Conservation (phyloP, 257 asterid species). For the Rauvolfia tetraphylla region DNA sequence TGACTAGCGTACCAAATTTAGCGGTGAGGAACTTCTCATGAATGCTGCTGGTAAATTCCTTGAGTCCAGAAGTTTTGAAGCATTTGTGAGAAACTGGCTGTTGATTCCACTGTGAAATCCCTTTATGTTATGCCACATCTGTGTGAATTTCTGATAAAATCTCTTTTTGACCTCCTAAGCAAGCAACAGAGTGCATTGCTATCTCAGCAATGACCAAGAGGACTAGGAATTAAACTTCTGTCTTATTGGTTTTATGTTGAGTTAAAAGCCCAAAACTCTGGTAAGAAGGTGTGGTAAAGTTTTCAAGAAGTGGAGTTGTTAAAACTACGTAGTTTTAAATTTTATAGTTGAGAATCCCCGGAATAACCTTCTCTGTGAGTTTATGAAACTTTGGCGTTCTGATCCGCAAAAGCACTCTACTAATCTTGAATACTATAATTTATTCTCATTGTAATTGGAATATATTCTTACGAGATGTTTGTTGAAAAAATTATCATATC, state of each 20-base stretch:
- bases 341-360: neutral
- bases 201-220: neutral
- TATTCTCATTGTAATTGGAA: neutral
- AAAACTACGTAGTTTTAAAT: neutral
- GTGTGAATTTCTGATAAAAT: neutral
- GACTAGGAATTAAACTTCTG: neutral
- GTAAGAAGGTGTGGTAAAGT: neutral
- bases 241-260: neutral
- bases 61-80: slow-evolving; percentile 28
- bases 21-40: slow-evolving; percentile 75
- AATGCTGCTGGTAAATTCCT: slow-evolving; percentile 38
- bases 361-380: neutral
- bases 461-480: neutral
- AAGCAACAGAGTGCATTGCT: neutral
- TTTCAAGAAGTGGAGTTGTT: neutral
- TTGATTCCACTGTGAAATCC: slow-evolving; percentile 8
- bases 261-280: neutral
- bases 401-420: neutral
- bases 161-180: neutral
- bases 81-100: slow-evolving; percentile 12
- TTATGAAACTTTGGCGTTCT: neutral
- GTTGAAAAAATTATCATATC: neutral
- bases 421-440: neutral
- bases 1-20: slow-evolving; percentile 54
- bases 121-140: neutral